Evolutionary conservation across 2,329 filamentous ascomycete genomes (phyloP), one percentile per base, ranked within the genome.

Genomic region (Amauroascus niger): DNA sequence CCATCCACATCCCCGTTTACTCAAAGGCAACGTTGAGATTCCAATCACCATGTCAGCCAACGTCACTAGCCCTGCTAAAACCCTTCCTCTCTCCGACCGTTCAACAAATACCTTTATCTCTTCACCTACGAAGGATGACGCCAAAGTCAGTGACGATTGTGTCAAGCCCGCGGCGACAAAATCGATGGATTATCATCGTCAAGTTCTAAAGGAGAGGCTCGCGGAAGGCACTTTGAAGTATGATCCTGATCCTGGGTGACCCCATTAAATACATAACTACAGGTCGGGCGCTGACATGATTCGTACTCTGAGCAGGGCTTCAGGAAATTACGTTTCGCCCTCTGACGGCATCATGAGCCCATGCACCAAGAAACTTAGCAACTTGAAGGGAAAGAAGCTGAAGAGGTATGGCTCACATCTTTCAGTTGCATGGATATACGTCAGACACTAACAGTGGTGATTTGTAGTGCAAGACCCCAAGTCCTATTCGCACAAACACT

Each of bases 281-380:
- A 33, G n/a, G 18, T 30, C 48, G 9, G 5, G 16, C 18, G 39
- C 41, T 51, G 40, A 55, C 40, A 28, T 22, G 2, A 40, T 43
- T 14, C 13, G 24, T 5, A 11, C 2, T n/a, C 11, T 11, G 14
- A 52, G 49, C 62, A 66, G 64, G 55, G 64, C 59, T 8, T 59
- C 64, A 49, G 63, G 64, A 41, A 66, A 67, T 43, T 76, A 76
- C 57, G 66, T 76, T 54, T 76, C 73, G 33, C 74, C 74, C 0
- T 75, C 73, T 3, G 74, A 76, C 58, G 70, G 71, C 37, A 72
- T 76, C 48, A 73, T 74, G 68, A 75, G 72, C 49, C 74, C 74
- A 2, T 74, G 73, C 55, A 74, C 73, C 26, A 74, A 74, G 67
- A 76, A 76, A 52, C 53, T 76, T 62, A 74, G 69, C 49, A 70